These are phyloP conservation scores for Zygoascus meyerae DNA, from an alignment of 1,139 yeast species.

Conservation along the genomic window DNA sequence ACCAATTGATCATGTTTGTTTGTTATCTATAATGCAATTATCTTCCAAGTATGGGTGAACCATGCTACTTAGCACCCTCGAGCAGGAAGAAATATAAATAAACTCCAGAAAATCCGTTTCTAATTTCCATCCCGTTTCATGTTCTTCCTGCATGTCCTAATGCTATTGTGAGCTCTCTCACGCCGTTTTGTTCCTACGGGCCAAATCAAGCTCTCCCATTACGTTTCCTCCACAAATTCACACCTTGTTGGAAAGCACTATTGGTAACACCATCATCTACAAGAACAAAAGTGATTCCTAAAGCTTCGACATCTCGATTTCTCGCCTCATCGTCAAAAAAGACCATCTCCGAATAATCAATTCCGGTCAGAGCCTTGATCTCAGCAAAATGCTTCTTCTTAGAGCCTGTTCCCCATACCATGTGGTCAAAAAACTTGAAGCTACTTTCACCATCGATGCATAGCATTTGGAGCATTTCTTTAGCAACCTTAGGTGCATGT, in stretches of 20 bases:
- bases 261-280: conserved; percentile 51
- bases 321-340: conserved; percentile 66
- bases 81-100: no score
- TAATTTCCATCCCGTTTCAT: no score
- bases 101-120: no score
- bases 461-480: conserved; percentile 45
- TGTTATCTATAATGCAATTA: no score
- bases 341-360: conserved; percentile 47
- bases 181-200: background rate
- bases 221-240: conserved; percentile 18
- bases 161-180: background rate
- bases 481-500: conserved; percentile 56
- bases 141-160: no score
- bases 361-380: conserved; percentile 43
- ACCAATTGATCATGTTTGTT: no score
- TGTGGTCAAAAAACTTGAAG: conserved; percentile 43
- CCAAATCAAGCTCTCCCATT: no score
- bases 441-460: conserved; percentile 47
- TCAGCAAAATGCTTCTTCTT: conserved; percentile 53
- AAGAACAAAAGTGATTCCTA: conserved; percentile 58
- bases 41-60: no score
- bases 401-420: conserved; percentile 66
- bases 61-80: no score
- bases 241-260: conserved; percentile 36
- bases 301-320: conserved; percentile 55